Evolutionary conservation across 2,329 filamentous ascomycete genomes (phyloP).

Genomic region (Exophiala phaeomuriformis): DNA sequence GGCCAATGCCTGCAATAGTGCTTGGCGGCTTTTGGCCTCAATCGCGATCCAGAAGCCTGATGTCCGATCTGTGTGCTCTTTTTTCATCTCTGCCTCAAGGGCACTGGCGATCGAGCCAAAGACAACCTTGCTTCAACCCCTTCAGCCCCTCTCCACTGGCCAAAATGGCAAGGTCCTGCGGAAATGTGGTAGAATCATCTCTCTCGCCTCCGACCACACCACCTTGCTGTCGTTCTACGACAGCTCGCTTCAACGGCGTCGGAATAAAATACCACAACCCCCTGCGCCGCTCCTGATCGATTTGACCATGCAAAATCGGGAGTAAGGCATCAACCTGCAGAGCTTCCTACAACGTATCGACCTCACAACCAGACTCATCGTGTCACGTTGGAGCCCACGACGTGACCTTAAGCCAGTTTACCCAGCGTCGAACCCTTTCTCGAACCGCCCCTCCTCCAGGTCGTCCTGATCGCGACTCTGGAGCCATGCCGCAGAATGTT

Average conservation of each 20-base stretch:
- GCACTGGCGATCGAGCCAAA: slow-evolving; percentile 22
- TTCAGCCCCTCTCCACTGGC: neutral
- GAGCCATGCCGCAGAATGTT: slow-evolving; percentile 22
- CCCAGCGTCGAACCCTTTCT: neutral
- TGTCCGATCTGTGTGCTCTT: slow-evolving; percentile 15
- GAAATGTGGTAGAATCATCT: slow-evolving; percentile 1
- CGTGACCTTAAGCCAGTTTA: neutral
- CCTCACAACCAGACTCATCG: neutral
- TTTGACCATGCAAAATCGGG: neutral
- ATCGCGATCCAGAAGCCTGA: slow-evolving; percentile 3
- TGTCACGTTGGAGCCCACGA: too few species aligned
- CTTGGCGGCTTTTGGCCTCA: slow-evolving; percentile 3
- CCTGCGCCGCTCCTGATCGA: neutral
- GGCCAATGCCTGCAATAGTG: neutral
- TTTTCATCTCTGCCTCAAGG: slow-evolving; percentile 6
- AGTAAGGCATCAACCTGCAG: neutral
- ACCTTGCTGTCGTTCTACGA: slow-evolving; percentile 1
- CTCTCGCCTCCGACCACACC: neutral
- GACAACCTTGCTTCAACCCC: slow-evolving; percentile 5
- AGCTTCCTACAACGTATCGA: neutral
- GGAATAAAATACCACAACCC: neutral
- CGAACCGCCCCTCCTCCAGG: neutral
- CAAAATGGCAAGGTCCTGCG: slow-evolving; percentile 11
- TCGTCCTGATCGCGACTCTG: neutral
- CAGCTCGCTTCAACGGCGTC: neutral